These are phyloP conservation scores for Leishmania braziliensis DNA, from an alignment of 208 protist species.

Conservation along the genomic window DNA sequence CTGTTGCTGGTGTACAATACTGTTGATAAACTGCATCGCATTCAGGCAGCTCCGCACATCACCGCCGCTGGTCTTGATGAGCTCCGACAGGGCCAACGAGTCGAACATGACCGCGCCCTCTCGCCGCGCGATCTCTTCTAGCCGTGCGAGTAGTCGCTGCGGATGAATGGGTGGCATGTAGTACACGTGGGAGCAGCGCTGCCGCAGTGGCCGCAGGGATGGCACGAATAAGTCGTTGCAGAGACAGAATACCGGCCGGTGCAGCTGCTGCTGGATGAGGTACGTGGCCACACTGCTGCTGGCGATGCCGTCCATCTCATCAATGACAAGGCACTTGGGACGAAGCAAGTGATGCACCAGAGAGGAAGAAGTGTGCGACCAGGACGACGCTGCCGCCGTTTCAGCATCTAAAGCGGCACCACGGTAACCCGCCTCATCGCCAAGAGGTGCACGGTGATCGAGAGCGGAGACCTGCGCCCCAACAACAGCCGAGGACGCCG, in stretches of 20 bases:
- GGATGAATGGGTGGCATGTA: conserved; percentile 69
- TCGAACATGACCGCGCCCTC: conserved; percentile 40
- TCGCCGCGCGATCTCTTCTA: conserved; percentile 54
- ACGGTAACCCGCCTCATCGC: neutral
- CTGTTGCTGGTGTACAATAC: conserved; percentile 14
- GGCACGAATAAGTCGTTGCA: conserved; percentile 88
- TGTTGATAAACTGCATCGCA: conserved; percentile 80
- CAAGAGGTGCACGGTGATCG: neutral
- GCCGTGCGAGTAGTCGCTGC: conserved; percentile 63
- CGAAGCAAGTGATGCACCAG: conserved; percentile 63
- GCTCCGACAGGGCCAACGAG: conserved; percentile 54
- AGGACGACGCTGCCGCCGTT: neutral
- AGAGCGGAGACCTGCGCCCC: neutral
- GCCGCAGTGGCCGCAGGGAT: conserved; percentile 67
- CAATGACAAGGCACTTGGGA: conserved; percentile 88
- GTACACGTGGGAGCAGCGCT: conserved; percentile 53
- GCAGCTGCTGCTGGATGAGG: conserved; percentile 53
- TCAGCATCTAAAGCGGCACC: neutral
- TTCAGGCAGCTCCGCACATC: conserved; percentile 90
- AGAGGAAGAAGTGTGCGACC: conserved; percentile 18
- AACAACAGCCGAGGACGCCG: neutral
- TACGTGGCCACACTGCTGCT: conserved; percentile 62
- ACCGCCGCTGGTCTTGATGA: conserved; percentile 63
- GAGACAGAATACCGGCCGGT: conserved; percentile 83
- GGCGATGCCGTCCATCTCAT: conserved; percentile 91